These are phyloP conservation scores for Trapa incisa DNA, from an alignment of 345 rosid genomes.

Conservation along the genomic window DNA sequence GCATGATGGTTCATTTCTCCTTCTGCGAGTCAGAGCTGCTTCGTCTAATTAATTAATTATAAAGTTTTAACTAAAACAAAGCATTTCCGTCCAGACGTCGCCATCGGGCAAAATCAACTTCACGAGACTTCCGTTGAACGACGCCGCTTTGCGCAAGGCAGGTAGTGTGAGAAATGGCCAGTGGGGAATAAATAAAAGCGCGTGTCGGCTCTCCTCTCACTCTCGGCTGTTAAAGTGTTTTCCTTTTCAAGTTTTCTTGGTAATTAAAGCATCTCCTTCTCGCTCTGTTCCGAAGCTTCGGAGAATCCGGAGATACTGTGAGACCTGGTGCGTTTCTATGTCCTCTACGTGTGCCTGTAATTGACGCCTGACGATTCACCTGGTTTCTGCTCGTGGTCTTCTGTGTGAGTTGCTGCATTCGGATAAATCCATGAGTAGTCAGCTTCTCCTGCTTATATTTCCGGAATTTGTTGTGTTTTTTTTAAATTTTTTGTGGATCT, in stretches of 20 bases:
- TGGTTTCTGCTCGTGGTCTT: neutral
- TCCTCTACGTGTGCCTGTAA: neutral
- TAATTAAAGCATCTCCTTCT: no score
- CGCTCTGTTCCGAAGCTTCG: neutral
- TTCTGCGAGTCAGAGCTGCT: neutral
- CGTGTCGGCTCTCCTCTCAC: no score
- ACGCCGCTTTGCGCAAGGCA: constrained; percentile 1
- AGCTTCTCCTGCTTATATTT: neutral
- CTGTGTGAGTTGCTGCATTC: neutral
- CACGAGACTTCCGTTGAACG: constrained; percentile 9
- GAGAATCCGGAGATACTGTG: neutral
- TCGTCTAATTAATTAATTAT: neutral
- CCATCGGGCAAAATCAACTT: constrained; percentile 8
- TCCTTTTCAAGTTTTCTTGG: no score
- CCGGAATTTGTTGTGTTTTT: neutral
- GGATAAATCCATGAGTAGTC: neutral
- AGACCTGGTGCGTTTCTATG: neutral
- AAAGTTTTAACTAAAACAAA: neutral
- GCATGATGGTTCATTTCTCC: neutral
- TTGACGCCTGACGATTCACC: neutral
- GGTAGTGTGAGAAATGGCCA: neutral
- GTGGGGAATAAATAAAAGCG: neutral
- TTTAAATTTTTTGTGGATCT: neutral
- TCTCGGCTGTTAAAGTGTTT: no score
- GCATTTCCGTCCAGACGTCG: constrained; percentile 9